Percentiles rank a stretch among this genome's conserved stretches.
Conservation (phyloP, 129 eudicot genomes). For the Kitagawia praeruptora region DNA sequence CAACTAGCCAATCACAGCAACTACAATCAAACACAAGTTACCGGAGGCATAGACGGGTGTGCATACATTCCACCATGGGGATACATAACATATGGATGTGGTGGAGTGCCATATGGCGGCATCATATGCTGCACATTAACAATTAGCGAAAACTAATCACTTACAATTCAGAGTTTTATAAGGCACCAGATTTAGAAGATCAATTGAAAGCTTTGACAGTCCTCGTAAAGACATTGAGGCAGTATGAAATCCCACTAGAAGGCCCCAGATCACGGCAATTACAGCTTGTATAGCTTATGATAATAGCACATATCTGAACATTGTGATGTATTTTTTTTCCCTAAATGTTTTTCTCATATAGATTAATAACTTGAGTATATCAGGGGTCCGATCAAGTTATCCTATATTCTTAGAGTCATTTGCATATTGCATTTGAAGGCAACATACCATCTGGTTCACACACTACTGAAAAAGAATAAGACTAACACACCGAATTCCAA, state of each 20-base stretch:
- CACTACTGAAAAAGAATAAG: neutral
- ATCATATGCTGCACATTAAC: conserved; percentile 67
- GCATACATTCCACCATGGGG: conserved; percentile 92
- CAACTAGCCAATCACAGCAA: conserved; percentile 6
- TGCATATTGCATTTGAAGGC: neutral
- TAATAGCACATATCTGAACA: neutral
- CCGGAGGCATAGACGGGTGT: conserved; percentile 94
- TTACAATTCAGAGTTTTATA: neutral
- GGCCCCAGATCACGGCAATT: neutral
- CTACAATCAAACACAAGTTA: conserved; percentile 22
- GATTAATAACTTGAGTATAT: neutral
- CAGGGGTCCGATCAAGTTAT: neutral
- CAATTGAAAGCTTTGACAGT: neutral
- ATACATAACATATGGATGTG: conserved; percentile 99
- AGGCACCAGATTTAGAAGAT: neutral
- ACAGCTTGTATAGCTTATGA: neutral
- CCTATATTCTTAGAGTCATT: neutral
- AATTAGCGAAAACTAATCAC: neutral
- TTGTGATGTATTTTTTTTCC: neutral
- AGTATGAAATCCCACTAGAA: neutral
- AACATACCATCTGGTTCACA: neutral
- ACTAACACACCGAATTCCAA: neutral
- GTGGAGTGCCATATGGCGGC: conserved; percentile 99
- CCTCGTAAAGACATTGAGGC: neutral
- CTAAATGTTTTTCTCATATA: neutral